phyloP scores from a whole-genome alignment of 2,329 filamentous ascomycete species.

The Dactylellina parvicollis region DNA sequence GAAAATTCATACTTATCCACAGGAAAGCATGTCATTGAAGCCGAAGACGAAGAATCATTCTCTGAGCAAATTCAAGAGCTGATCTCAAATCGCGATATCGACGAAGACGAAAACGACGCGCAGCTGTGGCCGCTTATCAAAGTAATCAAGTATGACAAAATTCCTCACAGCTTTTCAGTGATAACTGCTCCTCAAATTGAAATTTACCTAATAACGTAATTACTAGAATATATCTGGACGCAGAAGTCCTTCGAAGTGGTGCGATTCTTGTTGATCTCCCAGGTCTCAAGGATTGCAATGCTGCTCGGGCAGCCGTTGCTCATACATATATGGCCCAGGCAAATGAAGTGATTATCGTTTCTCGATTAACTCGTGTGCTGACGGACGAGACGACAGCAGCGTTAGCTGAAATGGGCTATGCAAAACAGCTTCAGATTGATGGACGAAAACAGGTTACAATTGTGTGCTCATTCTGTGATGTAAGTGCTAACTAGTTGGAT shows the following conservation, averaged over 20 bases:
- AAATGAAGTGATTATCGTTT: conserved; percentile 43
- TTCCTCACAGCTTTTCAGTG: neutral
- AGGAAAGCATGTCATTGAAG: conserved; percentile 17
- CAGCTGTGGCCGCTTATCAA: conserved; percentile 45
- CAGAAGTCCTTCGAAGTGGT: conserved; percentile 14
- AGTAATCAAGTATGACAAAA: conserved; percentile 16
- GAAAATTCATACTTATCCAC: neutral
- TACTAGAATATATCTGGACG: conserved; percentile 32
- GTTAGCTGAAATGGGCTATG: conserved; percentile 36
- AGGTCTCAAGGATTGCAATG: conserved; percentile 38
- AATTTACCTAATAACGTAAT: neutral
- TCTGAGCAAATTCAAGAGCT: conserved; percentile 16
- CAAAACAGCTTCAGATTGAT: conserved; percentile 29
- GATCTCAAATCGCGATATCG: conserved; percentile 14
- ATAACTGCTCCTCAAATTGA: neutral
- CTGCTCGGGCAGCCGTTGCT: conserved; percentile 29
- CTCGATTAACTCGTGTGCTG: conserved; percentile 14
- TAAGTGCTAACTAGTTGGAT: conserved; percentile 4
- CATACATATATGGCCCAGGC: conserved; percentile 25
- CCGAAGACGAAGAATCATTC: conserved; percentile 27
- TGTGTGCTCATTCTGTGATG: conserved; percentile 38
- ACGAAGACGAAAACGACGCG: conserved; percentile 9
- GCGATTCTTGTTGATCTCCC: conserved; percentile 38
- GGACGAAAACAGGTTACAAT: conserved; percentile 34
- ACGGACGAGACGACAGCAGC: conserved; percentile 21